Evolutionary conservation across 2,329 filamentous ascomycete genomes (phyloP).

Genomic region (Nectriaceae sp.): DNA sequence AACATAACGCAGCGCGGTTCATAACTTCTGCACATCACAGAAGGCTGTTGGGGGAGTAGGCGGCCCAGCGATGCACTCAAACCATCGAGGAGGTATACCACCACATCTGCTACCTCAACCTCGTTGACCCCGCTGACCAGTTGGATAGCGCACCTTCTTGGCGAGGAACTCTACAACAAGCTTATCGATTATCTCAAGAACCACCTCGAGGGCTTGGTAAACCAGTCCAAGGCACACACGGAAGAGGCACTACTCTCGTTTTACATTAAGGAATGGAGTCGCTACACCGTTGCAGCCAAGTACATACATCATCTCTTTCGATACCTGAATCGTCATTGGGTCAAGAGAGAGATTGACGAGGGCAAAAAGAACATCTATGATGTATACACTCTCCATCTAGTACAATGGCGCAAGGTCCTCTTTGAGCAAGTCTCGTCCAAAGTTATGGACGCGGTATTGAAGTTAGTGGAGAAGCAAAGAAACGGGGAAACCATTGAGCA

Average conservation of each 20-base stretch:
- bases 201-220: slow-evolving; percentile 73
- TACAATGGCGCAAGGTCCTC: slow-evolving; percentile 91
- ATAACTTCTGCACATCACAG: slow-evolving; percentile 99
- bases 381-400: slow-evolving; percentile 94
- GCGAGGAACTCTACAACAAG: slow-evolving; percentile 93
- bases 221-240: slow-evolving; percentile 74
- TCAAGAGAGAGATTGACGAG: slow-evolving; percentile 97
- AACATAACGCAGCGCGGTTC: slow-evolving; percentile 68
- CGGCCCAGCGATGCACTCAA: slow-evolving; percentile 40
- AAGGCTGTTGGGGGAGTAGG: slow-evolving; percentile 75
- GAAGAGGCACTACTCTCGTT: slow-evolving; percentile 90
- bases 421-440: slow-evolving; percentile 81
- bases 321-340: slow-evolving; percentile 98
- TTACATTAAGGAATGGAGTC: slow-evolving; percentile 95
- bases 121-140: slow-evolving; percentile 14
- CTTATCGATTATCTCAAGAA: slow-evolving; percentile 80
- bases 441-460: slow-evolving; percentile 93
- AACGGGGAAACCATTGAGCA: slow-evolving; percentile 98
- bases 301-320: slow-evolving; percentile 97
- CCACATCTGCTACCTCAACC: not conserved
- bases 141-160: slow-evolving; percentile 78
- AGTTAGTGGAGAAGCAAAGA: slow-evolving; percentile 94
- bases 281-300: slow-evolving; percentile 93
- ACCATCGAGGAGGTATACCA: slow-evolving; percentile 61
- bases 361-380: slow-evolving; percentile 98